phyloP scores from a whole-genome alignment of 148 eudicot genomes.

The Cornus suecica region DNA sequence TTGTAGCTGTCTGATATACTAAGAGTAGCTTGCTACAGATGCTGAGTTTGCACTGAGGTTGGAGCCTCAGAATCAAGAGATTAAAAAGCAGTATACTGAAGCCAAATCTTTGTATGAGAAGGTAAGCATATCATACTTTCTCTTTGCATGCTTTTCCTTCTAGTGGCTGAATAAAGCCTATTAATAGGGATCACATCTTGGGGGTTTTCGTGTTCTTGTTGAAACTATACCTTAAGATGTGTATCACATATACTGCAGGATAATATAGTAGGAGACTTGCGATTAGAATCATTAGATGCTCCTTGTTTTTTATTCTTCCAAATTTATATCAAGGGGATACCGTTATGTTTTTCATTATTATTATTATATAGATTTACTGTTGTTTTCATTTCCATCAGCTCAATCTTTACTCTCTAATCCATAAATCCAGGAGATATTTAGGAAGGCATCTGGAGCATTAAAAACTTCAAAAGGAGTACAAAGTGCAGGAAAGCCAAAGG shows the following conservation, averaged over 20 bases:
- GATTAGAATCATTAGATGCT: background rate
- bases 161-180: background rate
- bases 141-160: background rate
- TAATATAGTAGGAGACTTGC: background rate
- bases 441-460: conserved; percentile 53
- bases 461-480: conserved; percentile 38
- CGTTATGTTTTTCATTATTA: background rate
- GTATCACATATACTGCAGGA: background rate
- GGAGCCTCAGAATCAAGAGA: conserved; percentile 86
- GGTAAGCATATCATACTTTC: conserved; percentile 32
- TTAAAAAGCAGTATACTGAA: conserved; percentile 81
- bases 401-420: background rate
- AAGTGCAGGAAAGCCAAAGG: conserved; percentile 32
- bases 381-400: background rate
- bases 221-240: background rate
- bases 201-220: background rate
- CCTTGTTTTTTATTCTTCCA: background rate
- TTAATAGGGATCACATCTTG: background rate
- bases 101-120: conserved; percentile 70
- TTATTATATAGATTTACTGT: background rate
- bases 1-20: conserved; percentile 14
- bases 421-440: conserved; percentile 59
- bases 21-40: conserved; percentile 46
- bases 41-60: conserved; percentile 85
- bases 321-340: background rate